Evolutionary conservation across 306 rosid species (phyloP).

Genomic region (Lotus japonicus): DNA sequence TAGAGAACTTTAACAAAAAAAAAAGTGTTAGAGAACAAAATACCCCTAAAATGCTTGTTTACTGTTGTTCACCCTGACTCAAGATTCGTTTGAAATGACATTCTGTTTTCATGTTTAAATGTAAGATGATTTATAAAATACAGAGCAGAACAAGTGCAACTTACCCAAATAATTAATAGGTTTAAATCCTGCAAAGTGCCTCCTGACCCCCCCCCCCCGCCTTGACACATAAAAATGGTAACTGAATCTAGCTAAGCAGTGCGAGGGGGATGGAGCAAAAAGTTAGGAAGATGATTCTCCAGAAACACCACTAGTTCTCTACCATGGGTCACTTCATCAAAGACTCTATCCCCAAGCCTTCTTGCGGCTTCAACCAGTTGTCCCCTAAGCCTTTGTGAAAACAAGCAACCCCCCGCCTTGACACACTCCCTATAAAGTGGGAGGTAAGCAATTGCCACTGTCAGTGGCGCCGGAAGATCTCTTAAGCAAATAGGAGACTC

Average conservation of each 20-base stretch:
- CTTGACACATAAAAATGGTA: background rate
- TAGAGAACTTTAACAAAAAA: no score
- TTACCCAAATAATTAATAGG: no score
- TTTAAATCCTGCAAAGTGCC: no score
- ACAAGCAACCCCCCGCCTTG: slow-evolving; percentile 62
- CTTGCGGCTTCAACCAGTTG: slow-evolving; percentile 73
- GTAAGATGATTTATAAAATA: no score
- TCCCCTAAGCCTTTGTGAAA: slow-evolving; percentile 74
- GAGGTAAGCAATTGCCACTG: slow-evolving; percentile 69
- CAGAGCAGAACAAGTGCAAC: no score
- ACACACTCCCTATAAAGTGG: slow-evolving; percentile 76
- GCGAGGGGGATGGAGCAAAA: slow-evolving; percentile 41
- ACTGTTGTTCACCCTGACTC: no score
- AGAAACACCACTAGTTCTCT: slow-evolving; percentile 59
- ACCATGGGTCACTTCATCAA: slow-evolving; percentile 49
- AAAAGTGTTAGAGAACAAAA: no score
- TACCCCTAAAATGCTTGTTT: no score
- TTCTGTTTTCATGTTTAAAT: no score
- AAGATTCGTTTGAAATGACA: no score
- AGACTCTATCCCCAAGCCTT: slow-evolving; percentile 55
- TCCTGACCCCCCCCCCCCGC: no score
- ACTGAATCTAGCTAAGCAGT: slow-evolving; percentile 26
- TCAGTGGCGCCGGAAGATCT: slow-evolving; percentile 71
- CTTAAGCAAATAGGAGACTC: slow-evolving; percentile 67
- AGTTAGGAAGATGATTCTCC: slow-evolving; percentile 79